Conservation (phyloP, 176 grass and related monocot species). For the Eleusine indica region DNA sequence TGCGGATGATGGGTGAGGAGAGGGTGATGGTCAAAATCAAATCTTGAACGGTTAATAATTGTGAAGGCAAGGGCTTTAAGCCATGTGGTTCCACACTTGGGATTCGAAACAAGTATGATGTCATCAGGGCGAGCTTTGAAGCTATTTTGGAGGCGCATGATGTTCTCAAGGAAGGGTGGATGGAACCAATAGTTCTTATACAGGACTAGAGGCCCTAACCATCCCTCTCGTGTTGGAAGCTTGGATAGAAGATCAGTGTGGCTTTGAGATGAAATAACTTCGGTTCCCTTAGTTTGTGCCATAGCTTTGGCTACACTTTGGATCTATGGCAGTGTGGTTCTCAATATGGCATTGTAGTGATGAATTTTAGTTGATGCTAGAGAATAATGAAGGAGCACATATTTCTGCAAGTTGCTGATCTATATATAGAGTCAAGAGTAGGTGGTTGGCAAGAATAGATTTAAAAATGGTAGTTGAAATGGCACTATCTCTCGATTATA, state of each 20-base stretch:
- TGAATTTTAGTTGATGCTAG: no score
- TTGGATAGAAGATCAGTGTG: background rate
- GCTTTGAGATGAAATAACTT: background rate
- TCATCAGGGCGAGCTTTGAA: slow-evolving; percentile 24
- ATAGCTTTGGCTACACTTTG: background rate
- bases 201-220: background rate
- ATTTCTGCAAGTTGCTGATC: no score
- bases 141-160: background rate
- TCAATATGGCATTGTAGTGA: no score
- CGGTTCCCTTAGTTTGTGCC: background rate
- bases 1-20: slow-evolving; percentile 21
- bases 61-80: slow-evolving; percentile 38
- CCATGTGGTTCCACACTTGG: slow-evolving; percentile 46
- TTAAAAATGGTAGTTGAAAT: no score
- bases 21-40: background rate
- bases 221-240: slow-evolving; percentile 9
- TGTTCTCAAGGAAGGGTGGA: background rate
- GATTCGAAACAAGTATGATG: background rate
- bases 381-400: no score
- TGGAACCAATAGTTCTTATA: slow-evolving; percentile 8
- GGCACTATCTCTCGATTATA: no score
- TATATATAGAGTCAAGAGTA: no score
- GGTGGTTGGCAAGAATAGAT: no score
- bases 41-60: slow-evolving; percentile 10
- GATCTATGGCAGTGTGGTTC: no score